These are phyloP conservation scores for Neoascochyta sp. DNA, from an alignment of 2,329 filamentous ascomycete genomes.

Conservation along the genomic window DNA sequence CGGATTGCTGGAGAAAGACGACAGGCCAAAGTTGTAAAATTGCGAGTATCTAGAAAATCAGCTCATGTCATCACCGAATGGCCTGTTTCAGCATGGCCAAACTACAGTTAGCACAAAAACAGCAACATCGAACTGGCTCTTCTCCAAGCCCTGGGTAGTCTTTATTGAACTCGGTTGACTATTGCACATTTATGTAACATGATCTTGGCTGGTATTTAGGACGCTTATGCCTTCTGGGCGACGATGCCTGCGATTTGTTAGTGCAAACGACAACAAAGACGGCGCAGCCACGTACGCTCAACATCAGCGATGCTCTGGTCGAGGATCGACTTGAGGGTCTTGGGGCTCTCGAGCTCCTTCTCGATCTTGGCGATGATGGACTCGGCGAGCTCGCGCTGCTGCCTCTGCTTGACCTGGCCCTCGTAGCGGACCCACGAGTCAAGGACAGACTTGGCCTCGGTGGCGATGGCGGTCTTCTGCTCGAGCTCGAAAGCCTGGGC, in stretches of 20 bases:
- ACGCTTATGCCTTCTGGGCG: constrained; percentile 38
- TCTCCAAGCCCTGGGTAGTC: constrained; percentile 27
- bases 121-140: constrained; percentile 22
- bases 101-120: too few species aligned
- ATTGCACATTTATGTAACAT: constrained; percentile 44
- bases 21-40: constrained; percentile 4
- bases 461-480: constrained; percentile 87
- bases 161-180: constrained; percentile 38
- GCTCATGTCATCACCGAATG: too few species aligned
- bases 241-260: constrained; percentile 35
- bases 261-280: constrained; percentile 1
- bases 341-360: constrained; percentile 98
- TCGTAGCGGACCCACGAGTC: constrained; percentile 99
- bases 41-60: too few species aligned
- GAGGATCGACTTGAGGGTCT: constrained; percentile 93
- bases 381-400: constrained; percentile 94
- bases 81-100: too few species aligned
- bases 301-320: constrained; percentile 94
- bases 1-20: constrained; percentile 25
- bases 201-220: constrained; percentile 26
- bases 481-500: constrained; percentile 94
- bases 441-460: constrained; percentile 90
- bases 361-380: constrained; percentile 93
- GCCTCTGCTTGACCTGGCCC: constrained; percentile 95
- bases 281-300: constrained; percentile 66